A percentile compares a stretch with the other conserved stretches of the same genome.
Evolutionary conservation across 2,329 filamentous ascomycete species (phyloP).

Genomic region (Nemania diffusa): DNA sequence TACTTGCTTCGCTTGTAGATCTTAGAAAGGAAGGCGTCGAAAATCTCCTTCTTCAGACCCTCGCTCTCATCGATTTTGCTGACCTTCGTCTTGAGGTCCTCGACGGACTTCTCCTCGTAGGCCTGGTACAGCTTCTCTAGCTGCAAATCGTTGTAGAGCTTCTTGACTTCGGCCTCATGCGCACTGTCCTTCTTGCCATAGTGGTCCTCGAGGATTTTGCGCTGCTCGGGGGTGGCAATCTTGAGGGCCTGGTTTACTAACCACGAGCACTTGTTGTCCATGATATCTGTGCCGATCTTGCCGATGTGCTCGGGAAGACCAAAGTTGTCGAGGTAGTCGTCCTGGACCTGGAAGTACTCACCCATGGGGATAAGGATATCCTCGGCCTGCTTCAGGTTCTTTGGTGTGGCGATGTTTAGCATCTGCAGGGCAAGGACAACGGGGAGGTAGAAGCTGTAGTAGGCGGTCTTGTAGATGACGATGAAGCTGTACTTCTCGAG

Average conservation of each 20-base stretch:
- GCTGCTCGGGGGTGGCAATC: conserved; percentile 84
- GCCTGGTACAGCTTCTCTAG: conserved; percentile 85
- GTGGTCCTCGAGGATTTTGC: conserved; percentile 86
- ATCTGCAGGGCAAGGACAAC: conserved; percentile 90
- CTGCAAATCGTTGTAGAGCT: conserved; percentile 85
- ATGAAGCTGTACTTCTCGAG: conserved; percentile 97
- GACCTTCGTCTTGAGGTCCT: conserved; percentile 81
- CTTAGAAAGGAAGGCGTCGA: conserved; percentile 90
- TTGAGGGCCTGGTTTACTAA: conserved; percentile 93
- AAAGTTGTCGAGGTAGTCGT: conserved; percentile 99
- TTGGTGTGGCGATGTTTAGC: conserved; percentile 82
- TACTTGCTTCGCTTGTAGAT: conserved; percentile 99
- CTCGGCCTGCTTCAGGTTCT: conserved; percentile 89
- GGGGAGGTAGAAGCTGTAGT: conserved; percentile 98
- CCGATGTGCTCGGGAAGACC: conserved; percentile 92
- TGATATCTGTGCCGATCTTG: conserved; percentile 98
- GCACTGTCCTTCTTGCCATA: conserved; percentile 91
- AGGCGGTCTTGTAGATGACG: conserved; percentile 99
- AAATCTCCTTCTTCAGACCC: conserved; percentile 89
- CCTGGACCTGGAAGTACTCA: conserved; percentile 99
- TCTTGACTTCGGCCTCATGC: conserved; percentile 87
- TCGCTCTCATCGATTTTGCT: conserved; percentile 82
- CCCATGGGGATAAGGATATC: conserved; percentile 96
- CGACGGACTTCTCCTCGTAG: conserved; percentile 88
- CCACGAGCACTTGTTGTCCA: conserved; percentile 99